These are phyloP conservation scores for Paxillus rubicundulus DNA, from an alignment of 768 basidiomycete genomes.

Conservation along the genomic window DNA sequence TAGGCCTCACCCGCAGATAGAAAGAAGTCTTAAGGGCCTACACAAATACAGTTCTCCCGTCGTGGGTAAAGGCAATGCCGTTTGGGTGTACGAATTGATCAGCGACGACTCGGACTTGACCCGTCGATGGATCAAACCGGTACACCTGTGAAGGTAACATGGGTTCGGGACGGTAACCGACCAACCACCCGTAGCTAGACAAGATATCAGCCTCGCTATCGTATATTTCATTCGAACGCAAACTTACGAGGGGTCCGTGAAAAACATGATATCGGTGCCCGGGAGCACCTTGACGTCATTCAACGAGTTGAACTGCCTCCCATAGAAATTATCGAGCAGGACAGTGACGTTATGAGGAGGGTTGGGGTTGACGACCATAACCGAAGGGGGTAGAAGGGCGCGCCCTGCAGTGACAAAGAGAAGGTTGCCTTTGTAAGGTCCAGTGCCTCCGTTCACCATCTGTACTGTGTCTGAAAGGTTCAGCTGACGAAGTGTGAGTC, in stretches of 20 bases:
- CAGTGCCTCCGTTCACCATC: constrained; percentile 72
- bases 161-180: constrained; percentile 64
- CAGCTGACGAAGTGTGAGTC: constrained; percentile 40
- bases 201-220: neutral
- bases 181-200: constrained; percentile 59
- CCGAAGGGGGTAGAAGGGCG: constrained; percentile 56
- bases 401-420: constrained; percentile 66
- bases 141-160: constrained; percentile 76
- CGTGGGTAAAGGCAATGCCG: constrained; percentile 69
- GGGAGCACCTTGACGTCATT: constrained; percentile 79
- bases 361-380: constrained; percentile 62
- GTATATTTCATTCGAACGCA: neutral
- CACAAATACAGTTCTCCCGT: constrained; percentile 69
- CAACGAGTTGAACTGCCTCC: constrained; percentile 78
- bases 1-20: constrained; percentile 8
- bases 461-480: constrained; percentile 56
- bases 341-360: constrained; percentile 66
- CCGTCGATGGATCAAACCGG: constrained; percentile 61
- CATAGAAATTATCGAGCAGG: constrained; percentile 75
- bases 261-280: constrained; percentile 61
- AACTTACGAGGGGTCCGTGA: constrained; percentile 68
- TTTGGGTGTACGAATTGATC: constrained; percentile 74
- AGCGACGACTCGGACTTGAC: constrained; percentile 67
- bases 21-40: constrained; percentile 20
- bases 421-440: constrained; percentile 55